A percentile compares a stretch with the other conserved stretches of the same genome.
Conservation (phyloP, 2,329 filamentous ascomycete genomes). For the Tolypocladium sp. region DNA sequence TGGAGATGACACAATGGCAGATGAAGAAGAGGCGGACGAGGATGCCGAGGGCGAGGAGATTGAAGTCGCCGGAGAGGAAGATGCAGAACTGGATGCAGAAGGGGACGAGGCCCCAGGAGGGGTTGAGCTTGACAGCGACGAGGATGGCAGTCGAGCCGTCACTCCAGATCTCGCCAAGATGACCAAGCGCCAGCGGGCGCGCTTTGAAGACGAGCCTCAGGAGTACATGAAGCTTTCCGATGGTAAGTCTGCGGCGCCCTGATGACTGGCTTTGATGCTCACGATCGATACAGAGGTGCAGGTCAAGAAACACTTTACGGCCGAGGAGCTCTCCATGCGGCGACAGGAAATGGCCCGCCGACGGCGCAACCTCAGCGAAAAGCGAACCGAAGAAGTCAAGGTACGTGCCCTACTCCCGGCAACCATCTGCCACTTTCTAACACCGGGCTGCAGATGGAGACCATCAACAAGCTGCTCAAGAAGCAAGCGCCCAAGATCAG, state of each 20-base stretch:
- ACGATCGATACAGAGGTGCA: slow-evolving; percentile 42
- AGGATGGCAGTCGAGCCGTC: slow-evolving; percentile 36
- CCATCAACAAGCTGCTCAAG: slow-evolving; percentile 82
- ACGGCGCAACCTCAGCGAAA: slow-evolving; percentile 53
- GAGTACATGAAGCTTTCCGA: slow-evolving; percentile 53
- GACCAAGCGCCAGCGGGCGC: slow-evolving; percentile 51
- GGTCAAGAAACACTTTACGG: slow-evolving; percentile 53
- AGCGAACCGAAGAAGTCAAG: slow-evolving; percentile 57
- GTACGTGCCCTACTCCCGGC: slow-evolving; percentile 20
- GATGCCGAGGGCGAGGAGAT: slow-evolving; percentile 39
- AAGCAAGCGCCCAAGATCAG: slow-evolving; percentile 74
- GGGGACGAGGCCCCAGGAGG: slow-evolving; percentile 27
- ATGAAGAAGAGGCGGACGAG: slow-evolving; percentile 29
- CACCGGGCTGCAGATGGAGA: slow-evolving; percentile 57
- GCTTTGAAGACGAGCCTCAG: slow-evolving; percentile 46
- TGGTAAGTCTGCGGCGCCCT: slow-evolving; percentile 27
- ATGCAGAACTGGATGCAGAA: slow-evolving; percentile 30
- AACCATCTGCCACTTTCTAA: slow-evolving; percentile 1
- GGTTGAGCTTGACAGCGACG: slow-evolving; percentile 32
- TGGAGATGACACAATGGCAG: slow-evolving; percentile 35
- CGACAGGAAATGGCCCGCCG: slow-evolving; percentile 53
- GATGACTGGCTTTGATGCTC: neutral
- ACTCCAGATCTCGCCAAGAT: slow-evolving; percentile 49
- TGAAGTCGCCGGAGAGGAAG: slow-evolving; percentile 30
- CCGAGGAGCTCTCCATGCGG: slow-evolving; percentile 53